A percentile compares a stretch with the other conserved stretches of the same genome.
Evolutionary conservation across 805 yeast species (phyloP).

Genomic region (Yamadazyma akitaensis): DNA sequence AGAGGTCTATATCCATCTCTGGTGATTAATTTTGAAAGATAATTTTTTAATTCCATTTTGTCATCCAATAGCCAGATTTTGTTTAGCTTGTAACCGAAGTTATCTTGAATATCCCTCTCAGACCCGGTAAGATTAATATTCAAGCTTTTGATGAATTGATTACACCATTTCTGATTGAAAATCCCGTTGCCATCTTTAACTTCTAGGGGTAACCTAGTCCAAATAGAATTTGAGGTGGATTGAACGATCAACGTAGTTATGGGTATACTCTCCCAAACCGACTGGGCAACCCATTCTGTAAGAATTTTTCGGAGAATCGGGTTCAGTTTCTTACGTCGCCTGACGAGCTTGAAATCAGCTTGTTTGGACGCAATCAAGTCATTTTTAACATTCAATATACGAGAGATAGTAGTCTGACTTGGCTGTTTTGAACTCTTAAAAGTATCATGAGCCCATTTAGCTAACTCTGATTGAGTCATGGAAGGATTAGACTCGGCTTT

Average conservation of each 20-base stretch:
- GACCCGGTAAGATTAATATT: conserved; percentile 50
- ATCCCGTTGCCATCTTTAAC: conserved; percentile 62
- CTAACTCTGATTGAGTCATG: conserved; percentile 65
- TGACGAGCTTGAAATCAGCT: conserved; percentile 47
- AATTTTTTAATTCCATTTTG: conserved; percentile 44
- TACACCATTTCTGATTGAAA: conserved; percentile 64
- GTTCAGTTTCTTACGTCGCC: conserved; percentile 54
- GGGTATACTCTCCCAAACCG: conserved; percentile 64
- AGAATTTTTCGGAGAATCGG: conserved; percentile 54
- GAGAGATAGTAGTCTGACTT: conserved; percentile 64
- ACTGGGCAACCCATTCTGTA: conserved; percentile 68
- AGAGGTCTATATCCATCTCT: conserved; percentile 40
- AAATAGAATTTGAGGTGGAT: conserved; percentile 59
- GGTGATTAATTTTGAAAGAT: conserved; percentile 31
- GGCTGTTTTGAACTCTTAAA: conserved; percentile 54
- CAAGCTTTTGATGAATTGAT: conserved; percentile 44
- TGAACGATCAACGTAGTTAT: conserved; percentile 61
- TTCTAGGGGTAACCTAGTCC: conserved; percentile 55
- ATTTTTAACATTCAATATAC: conserved; percentile 56
- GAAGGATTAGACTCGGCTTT: conserved; percentile 65
- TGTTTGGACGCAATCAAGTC: conserved; percentile 49
- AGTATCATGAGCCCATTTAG: conserved; percentile 58
- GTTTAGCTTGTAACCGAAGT: conserved; percentile 29
- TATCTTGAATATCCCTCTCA: conserved; percentile 36
- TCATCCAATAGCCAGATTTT: conserved; percentile 64